phyloP scores from a whole-genome alignment of 2,329 filamentous ascomycete genomes.

The Cladosporium sphaerospermum region DNA sequence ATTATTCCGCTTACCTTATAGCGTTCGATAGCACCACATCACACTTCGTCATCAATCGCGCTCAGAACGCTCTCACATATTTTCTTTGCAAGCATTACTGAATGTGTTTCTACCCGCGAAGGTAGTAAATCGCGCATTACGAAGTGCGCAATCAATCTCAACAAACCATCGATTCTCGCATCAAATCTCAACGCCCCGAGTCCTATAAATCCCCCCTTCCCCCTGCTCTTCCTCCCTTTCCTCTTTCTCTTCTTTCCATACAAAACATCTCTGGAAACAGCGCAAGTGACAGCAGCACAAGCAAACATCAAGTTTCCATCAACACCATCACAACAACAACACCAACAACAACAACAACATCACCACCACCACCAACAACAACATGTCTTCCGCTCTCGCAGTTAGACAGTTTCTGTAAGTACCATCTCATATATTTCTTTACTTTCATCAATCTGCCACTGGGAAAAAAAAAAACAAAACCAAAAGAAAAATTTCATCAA shows the following conservation, averaged over 20 bases:
- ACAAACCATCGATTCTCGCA: no score
- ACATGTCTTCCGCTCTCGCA: not conserved
- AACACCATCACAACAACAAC: not conserved
- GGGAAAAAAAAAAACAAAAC: not conserved
- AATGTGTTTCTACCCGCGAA: no score
- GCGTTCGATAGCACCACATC: no score
- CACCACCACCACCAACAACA: not conserved
- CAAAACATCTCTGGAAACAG: not conserved
- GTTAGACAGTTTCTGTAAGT: not conserved
- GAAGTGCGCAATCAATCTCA: no score
- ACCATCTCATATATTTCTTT: not conserved
- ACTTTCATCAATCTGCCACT: not conserved
- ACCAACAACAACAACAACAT: not conserved
- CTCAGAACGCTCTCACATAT: no score
- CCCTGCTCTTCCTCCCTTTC: not conserved
- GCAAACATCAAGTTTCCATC: not conserved
- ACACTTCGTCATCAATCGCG: no score
- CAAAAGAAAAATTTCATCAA: no score
- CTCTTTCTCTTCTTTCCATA: not conserved
- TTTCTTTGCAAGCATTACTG: no score
- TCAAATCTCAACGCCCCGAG: no score
- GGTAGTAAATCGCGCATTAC: no score
- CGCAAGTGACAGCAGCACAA: not conserved
- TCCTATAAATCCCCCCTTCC: not conserved
- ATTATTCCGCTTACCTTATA: no score